phyloP scores from a whole-genome alignment of 495 filamentous ascomycete species.

The Penicillium paxilli region DNA sequence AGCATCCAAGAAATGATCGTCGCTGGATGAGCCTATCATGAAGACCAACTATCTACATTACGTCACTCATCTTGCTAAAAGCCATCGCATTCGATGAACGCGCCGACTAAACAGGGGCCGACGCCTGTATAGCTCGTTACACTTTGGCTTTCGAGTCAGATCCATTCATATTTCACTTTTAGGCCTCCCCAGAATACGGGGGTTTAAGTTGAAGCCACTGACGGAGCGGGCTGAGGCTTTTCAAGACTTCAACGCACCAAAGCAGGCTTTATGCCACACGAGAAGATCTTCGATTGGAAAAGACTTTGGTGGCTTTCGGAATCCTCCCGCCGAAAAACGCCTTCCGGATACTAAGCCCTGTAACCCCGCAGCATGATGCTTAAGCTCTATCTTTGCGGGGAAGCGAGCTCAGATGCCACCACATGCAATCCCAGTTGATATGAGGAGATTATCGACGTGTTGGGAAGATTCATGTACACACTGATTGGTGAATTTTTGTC shows the following conservation, averaged over 20 bases:
- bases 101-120: neutral
- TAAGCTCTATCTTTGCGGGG: neutral
- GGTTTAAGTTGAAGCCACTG: neutral
- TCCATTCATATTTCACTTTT: neutral
- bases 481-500: too few relatives aligned
- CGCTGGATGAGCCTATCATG: conserved; percentile 11
- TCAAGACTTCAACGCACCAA: neutral
- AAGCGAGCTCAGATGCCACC: too few relatives aligned
- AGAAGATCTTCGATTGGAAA: neutral
- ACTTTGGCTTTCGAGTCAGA: neutral
- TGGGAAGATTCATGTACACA: too few relatives aligned
- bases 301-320: neutral
- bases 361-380: neutral
- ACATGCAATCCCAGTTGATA: too few relatives aligned
- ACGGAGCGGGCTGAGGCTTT: conserved; percentile 1
- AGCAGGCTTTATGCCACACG: neutral
- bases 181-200: neutral
- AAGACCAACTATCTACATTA: neutral
- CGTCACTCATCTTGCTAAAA: conserved; percentile 6
- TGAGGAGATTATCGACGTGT: too few relatives aligned
- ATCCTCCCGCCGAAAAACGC: neutral
- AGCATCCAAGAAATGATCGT: conserved; percentile 10
- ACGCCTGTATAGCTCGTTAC: neutral
- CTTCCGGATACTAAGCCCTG: neutral
- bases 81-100: neutral